A percentile compares a stretch with the other conserved stretches of the same genome.
These are phyloP conservation scores for Podaxis pistillaris DNA, from an alignment of 768 basidiomycete species.

Conservation along the genomic window DNA sequence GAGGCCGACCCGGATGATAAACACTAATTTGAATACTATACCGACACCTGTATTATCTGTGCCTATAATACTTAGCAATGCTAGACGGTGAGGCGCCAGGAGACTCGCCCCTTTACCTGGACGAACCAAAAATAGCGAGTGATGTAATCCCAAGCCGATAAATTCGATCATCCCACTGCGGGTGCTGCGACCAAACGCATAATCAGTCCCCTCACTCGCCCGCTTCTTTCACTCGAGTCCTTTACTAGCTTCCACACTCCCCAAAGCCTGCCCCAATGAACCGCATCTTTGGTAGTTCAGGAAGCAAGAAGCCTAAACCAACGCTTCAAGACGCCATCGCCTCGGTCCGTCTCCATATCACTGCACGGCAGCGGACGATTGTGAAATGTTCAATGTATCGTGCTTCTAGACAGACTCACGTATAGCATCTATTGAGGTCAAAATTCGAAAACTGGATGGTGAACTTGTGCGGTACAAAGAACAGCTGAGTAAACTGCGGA, in stretches of 20 bases:
- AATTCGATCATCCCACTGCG: neutral
- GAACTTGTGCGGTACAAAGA: slow-evolving; percentile 92
- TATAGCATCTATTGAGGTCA: slow-evolving; percentile 89
- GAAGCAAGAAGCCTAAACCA: slow-evolving; percentile 81
- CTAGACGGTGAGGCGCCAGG: too few relatives aligned
- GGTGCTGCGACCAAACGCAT: neutral
- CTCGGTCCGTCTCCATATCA: slow-evolving; percentile 49
- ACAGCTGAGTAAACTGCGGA: slow-evolving; percentile 91
- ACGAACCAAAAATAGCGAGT: neutral
- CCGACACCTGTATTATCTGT: neutral
- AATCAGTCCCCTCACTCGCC: neutral
- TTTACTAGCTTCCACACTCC: neutral
- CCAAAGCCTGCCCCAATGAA: slow-evolving; percentile 52
- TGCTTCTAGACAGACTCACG: slow-evolving; percentile 78
- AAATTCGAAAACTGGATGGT: slow-evolving; percentile 93
- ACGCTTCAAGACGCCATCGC: slow-evolving; percentile 90
- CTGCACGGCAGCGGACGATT: neutral
- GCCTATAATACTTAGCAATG: neutral
- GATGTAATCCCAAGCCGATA: slow-evolving; percentile 3
- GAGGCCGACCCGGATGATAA: neutral
- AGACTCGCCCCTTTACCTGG: too few relatives aligned
- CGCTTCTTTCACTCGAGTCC: neutral
- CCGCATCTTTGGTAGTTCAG: slow-evolving; percentile 76
- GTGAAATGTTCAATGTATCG: slow-evolving; percentile 1
- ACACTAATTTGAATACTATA: neutral